Percentiles rank a stretch among this genome's conserved stretches.
Evolutionary conservation across 176 grass and related monocot species (phyloP).

Genomic region (Oryza rufipogon): DNA sequence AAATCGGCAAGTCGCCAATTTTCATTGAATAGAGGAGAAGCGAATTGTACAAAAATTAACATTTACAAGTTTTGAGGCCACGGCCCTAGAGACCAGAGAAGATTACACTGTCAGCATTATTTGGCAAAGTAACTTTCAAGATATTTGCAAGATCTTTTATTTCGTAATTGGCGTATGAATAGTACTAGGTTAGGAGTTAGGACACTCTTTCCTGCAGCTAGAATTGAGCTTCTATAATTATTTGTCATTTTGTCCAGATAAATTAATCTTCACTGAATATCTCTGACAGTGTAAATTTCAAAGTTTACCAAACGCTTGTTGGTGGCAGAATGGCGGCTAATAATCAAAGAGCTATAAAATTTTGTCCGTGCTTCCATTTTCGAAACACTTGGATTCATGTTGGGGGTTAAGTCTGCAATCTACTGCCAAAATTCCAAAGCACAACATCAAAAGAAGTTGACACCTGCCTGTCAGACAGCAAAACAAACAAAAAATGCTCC

Average conservation of each 20-base stretch:
- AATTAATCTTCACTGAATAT: background rate
- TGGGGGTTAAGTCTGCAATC: background rate
- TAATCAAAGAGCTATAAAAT: background rate
- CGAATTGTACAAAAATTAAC: too few species aligned
- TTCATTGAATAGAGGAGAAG: too few species aligned
- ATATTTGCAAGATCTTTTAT: constrained; percentile 1
- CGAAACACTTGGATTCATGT: background rate
- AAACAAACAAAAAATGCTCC: background rate
- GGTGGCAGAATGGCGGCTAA: background rate
- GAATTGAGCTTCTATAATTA: background rate
- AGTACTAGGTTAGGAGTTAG: background rate
- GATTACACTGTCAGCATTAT: background rate
- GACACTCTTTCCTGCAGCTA: background rate
- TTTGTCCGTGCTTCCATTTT: constrained; percentile 9
- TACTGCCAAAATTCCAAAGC: background rate
- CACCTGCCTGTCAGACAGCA: background rate
- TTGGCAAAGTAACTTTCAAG: background rate
- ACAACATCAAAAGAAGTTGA: background rate
- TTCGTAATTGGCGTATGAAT: background rate
- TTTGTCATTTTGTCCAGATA: constrained; percentile 35
- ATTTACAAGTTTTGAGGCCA: too few species aligned
- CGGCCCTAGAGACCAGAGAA: too few species aligned
- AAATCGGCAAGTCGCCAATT: too few species aligned
- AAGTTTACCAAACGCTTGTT: constrained; percentile 26
- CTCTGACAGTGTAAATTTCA: constrained; percentile 22